phyloP scores from a whole-genome alignment of 441 rosid genomes.

The Gossypium aridum region DNA sequence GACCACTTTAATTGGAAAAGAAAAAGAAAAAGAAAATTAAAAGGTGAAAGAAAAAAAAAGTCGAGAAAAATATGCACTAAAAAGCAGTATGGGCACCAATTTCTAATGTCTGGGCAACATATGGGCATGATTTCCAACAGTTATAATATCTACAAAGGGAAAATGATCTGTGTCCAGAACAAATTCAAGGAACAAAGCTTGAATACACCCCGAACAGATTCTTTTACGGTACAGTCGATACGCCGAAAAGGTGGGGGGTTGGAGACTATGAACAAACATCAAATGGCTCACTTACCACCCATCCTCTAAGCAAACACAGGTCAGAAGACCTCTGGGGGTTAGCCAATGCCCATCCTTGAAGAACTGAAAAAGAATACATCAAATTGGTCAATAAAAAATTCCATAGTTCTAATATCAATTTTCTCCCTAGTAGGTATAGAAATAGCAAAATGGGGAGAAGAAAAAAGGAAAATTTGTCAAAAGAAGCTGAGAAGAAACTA shows the following conservation, averaged over 20 bases:
- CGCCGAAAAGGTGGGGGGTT: constrained; percentile 29
- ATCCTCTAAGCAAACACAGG: constrained; percentile 27
- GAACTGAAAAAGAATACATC: constrained; percentile 24
- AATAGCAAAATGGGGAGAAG: background rate
- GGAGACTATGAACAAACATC: constrained; percentile 35
- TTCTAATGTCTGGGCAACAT: constrained; percentile 31
- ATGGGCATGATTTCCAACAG: constrained; percentile 38
- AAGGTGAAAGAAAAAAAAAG: constrained; percentile 11
- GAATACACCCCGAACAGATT: constrained; percentile 20
- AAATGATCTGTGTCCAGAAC: constrained; percentile 39
- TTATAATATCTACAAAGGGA: constrained; percentile 57
- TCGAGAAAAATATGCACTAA: constrained; percentile 28
- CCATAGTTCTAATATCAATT: background rate
- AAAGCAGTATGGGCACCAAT: constrained; percentile 31
- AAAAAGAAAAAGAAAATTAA: background rate
- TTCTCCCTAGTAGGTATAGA: background rate
- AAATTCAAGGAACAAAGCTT: constrained; percentile 31
- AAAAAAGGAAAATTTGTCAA: background rate
- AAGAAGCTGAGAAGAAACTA: background rate
- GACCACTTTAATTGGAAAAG: constrained; percentile 25
- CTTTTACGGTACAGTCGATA: constrained; percentile 26
- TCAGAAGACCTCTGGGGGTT: constrained; percentile 31
- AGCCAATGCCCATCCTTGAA: constrained; percentile 25
- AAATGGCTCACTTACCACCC: constrained; percentile 54
- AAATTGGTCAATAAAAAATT: background rate